Percentiles rank a stretch among this genome's conserved stretches.
Evolutionary conservation across 108 stramenopile genomes (phyloP).

Genomic region (Cyclostephanos invisitatus): DNA sequence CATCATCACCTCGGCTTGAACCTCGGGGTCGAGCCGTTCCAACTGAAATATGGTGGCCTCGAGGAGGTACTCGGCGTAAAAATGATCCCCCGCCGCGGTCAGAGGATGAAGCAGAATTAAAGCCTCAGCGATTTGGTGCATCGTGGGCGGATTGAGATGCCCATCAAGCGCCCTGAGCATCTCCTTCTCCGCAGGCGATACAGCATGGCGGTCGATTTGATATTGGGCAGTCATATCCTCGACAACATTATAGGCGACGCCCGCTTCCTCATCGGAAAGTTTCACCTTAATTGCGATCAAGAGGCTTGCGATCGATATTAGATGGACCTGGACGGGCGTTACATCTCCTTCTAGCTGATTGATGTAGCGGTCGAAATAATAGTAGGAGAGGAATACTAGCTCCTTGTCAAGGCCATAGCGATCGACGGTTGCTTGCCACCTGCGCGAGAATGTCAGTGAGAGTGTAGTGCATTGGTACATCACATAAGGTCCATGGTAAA

Average conservation of each 20-base stretch:
- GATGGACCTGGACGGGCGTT: background rate
- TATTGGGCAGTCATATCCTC: background rate
- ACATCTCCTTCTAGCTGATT: background rate
- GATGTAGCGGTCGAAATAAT: conserved; percentile 3
- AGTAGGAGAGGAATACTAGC: background rate
- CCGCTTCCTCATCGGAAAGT: background rate
- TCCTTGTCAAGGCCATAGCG: background rate
- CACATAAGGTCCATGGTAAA: too few species aligned
- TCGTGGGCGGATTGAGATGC: conserved; percentile 4
- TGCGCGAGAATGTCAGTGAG: background rate
- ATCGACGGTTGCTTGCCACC: background rate
- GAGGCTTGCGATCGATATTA: background rate
- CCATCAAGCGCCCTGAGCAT: background rate
- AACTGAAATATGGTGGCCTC: background rate
- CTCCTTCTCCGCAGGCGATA: background rate
- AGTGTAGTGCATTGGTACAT: too few species aligned
- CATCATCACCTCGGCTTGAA: background rate
- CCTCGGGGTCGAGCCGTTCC: background rate
- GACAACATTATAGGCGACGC: background rate
- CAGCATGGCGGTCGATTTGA: background rate
- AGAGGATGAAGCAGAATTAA: background rate
- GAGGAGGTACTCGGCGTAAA: background rate
- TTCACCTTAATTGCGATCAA: background rate
- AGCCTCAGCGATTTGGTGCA: background rate
- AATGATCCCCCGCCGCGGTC: background rate